Evolutionary conservation across 1,139 yeast genomes (phyloP).

Genomic region (Hyphopichia wangnamkhiaoensis): DNA sequence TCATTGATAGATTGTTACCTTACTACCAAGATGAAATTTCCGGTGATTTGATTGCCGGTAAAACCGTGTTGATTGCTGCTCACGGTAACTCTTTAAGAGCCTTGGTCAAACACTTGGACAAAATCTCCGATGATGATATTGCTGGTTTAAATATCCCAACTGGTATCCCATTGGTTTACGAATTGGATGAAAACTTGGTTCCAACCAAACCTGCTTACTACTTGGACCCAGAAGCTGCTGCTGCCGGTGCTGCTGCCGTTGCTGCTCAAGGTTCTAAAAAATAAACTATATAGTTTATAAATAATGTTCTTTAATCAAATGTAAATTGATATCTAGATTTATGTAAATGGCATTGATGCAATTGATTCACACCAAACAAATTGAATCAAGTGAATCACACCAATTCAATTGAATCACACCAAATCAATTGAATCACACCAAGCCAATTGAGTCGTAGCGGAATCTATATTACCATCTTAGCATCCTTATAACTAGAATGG

Average conservation of each 20-base stretch:
- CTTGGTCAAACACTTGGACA: conserved; percentile 93
- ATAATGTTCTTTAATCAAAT: neutral
- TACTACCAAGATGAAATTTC: conserved; percentile 97
- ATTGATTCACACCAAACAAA: too few species aligned
- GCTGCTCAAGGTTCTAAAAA: conserved; percentile 86
- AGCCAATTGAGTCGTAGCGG: too few species aligned
- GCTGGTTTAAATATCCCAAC: conserved; percentile 97
- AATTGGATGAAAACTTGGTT: conserved; percentile 82
- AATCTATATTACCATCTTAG: too few species aligned
- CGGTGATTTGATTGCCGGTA: conserved; percentile 78
- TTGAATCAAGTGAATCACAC: too few species aligned
- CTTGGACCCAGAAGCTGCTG: conserved; percentile 99
- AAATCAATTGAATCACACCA: too few species aligned
- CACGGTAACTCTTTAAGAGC: conserved; percentile 99
- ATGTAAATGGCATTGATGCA: too few species aligned
- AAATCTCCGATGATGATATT: conserved; percentile 88
- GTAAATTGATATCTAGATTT: too few species aligned
- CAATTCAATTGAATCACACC: too few species aligned
- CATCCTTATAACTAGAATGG: too few species aligned
- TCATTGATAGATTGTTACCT: conserved; percentile 95
- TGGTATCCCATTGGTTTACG: conserved; percentile 98
- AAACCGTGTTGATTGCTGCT: conserved; percentile 92
- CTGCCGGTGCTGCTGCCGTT: conserved; percentile 99
- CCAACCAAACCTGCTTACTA: conserved; percentile 94
- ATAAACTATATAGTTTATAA: conserved; percentile 16